Conservation (phyloP, 257 asterid genomes). For the Solanum boliviense region DNA sequence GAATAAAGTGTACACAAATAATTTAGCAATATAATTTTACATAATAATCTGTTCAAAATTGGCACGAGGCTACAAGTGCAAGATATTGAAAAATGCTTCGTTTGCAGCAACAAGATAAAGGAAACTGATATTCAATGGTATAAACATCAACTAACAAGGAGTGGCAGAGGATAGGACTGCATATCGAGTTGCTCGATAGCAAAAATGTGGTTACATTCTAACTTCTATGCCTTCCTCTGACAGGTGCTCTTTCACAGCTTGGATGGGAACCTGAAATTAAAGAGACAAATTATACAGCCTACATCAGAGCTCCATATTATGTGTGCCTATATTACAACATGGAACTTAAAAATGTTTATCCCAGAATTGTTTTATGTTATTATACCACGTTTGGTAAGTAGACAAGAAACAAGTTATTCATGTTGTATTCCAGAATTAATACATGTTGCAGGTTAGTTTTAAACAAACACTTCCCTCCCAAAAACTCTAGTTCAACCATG, state of each 20-base stretch:
- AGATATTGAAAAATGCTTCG: not conserved
- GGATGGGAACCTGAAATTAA: constrained; percentile 47
- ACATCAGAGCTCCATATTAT: not conserved
- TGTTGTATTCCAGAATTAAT: not conserved
- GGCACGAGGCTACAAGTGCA: not conserved
- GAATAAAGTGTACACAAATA: not conserved
- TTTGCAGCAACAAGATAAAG: not conserved
- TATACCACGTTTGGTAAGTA: not conserved
- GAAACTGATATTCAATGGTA: not conserved
- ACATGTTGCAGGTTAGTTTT: not conserved
- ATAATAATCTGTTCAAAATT: not conserved
- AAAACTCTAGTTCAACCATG: not conserved
- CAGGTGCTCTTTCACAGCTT: constrained; percentile 53
- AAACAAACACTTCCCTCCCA: not conserved
- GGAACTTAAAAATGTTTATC: not conserved
- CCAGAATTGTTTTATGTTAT: not conserved
- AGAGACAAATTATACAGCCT: not conserved
- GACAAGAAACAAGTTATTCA: not conserved
- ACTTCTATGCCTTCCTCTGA: constrained; percentile 46
- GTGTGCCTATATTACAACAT: not conserved
- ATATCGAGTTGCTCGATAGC: not conserved
- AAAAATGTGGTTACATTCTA: constrained; percentile 16
- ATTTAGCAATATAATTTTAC: not conserved
- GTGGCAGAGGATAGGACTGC: not conserved
- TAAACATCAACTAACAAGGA: not conserved